Conservation (phyloP, 371 early-diverging fungal genomes). For the Blakeslea trispora region DNA sequence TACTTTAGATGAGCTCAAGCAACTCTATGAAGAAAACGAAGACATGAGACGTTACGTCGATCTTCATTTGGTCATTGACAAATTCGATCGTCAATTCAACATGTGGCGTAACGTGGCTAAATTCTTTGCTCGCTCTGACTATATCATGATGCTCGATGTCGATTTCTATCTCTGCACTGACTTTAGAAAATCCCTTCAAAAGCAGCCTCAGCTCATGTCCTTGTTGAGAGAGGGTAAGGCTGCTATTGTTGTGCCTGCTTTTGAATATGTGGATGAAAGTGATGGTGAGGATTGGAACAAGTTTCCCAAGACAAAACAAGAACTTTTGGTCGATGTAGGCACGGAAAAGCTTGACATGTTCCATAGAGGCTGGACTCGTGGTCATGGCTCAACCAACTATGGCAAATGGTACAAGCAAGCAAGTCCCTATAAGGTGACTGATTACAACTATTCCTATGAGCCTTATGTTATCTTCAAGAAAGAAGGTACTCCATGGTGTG, state of each 20-base stretch:
- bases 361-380: constrained; percentile 56
- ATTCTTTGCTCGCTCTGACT: constrained; percentile 60
- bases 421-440: constrained; percentile 51
- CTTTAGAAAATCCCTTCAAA: constrained; percentile 46
- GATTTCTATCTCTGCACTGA: constrained; percentile 66
- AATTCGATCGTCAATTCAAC: constrained; percentile 64
- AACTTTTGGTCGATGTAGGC: constrained; percentile 43
- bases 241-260: constrained; percentile 64
- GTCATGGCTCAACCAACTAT: constrained; percentile 63
- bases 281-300: constrained; percentile 55
- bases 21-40: constrained; percentile 50
- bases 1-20: constrained; percentile 49
- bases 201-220: constrained; percentile 45
- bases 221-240: constrained; percentile 46
- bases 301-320: constrained; percentile 51
- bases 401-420: constrained; percentile 50
- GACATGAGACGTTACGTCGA: constrained; percentile 58
- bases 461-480: constrained; percentile 65
- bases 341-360: constrained; percentile 58
- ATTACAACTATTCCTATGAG: constrained; percentile 63
- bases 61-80: constrained; percentile 60
- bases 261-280: constrained; percentile 54
- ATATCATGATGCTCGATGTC: constrained; percentile 62
- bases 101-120: constrained; percentile 71
- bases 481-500: constrained; percentile 68